These are phyloP conservation scores for Phlyctochytrium bullatum DNA, from an alignment of 192 early-diverging fungal species.

Conservation along the genomic window DNA sequence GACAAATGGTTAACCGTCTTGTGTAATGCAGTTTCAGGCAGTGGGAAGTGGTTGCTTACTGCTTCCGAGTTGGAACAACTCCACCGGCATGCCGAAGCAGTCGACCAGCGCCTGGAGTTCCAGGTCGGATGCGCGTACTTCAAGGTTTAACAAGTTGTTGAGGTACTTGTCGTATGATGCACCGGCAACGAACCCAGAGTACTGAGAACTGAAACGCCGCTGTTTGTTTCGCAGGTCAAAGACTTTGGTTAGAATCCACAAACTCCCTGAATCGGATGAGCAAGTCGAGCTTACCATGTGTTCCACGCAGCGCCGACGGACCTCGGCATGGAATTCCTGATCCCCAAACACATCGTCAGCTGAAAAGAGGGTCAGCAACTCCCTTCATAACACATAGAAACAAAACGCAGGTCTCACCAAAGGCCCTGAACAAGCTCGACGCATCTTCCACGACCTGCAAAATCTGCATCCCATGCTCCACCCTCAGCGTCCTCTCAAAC, in stretches of 20 bases:
- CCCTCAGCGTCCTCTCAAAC: background rate
- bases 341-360: background rate
- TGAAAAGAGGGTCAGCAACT: no score
- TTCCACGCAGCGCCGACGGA: background rate
- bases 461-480: conserved; percentile 1
- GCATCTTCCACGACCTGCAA: background rate
- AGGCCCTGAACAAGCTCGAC: background rate
- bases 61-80: background rate
- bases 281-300: background rate
- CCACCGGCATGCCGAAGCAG: background rate
- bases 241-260: no score
- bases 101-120: background rate
- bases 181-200: no score
- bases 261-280: background rate
- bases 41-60: background rate
- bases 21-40: no score
- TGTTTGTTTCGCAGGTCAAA: no score
- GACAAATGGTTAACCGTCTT: no score
- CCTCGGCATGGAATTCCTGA: background rate
- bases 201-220: no score
- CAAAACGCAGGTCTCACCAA: background rate
- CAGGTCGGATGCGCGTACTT: background rate
- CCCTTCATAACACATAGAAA: background rate
- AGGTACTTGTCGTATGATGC: background rate
- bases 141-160: background rate